phyloP scores from a whole-genome alignment of 192 early-diverging fungal genomes.

The Phycomyces blakesleeanus region DNA sequence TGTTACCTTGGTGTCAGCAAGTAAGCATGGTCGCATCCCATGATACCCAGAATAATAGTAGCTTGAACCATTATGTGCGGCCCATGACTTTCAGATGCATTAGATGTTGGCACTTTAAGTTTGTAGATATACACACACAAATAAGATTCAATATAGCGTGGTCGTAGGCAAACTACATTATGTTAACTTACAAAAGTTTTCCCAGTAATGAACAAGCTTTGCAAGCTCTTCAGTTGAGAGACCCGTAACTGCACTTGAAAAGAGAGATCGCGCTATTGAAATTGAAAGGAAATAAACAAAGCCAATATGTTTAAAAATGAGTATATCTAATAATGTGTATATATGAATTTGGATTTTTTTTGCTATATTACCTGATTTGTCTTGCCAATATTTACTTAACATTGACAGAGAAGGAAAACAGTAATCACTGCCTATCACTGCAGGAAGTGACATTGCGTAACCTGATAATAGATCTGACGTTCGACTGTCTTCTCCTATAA shows the following conservation, averaged over 20 bases:
- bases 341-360: too few species aligned
- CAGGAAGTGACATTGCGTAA: conserved; percentile 49
- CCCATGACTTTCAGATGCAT: conserved; percentile 14
- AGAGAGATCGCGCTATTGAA: conserved; percentile 46
- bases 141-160: too few species aligned
- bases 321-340: too few species aligned
- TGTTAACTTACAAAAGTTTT: conserved; percentile 50
- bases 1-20: conserved; percentile 40
- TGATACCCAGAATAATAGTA: conserved; percentile 70
- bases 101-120: conserved; percentile 19
- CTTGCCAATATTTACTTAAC: conserved; percentile 82
- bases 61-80: conserved; percentile 55
- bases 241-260: conserved; percentile 48
- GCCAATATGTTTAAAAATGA: too few species aligned
- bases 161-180: neutral
- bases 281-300: conserved; percentile 8
- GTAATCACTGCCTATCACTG: conserved; percentile 45
- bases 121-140: too few species aligned
- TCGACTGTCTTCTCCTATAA: conserved; percentile 10
- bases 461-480: conserved; percentile 29
- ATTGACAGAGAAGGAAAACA: conserved; percentile 64
- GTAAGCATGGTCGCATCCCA: conserved; percentile 60
- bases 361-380: conserved; percentile 59
- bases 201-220: conserved; percentile 65
- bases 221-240: conserved; percentile 48